Percentiles rank a stretch among this genome's conserved stretches.
Conservation (phyloP, 116 monocot species). For the Iris pallida region DNA sequence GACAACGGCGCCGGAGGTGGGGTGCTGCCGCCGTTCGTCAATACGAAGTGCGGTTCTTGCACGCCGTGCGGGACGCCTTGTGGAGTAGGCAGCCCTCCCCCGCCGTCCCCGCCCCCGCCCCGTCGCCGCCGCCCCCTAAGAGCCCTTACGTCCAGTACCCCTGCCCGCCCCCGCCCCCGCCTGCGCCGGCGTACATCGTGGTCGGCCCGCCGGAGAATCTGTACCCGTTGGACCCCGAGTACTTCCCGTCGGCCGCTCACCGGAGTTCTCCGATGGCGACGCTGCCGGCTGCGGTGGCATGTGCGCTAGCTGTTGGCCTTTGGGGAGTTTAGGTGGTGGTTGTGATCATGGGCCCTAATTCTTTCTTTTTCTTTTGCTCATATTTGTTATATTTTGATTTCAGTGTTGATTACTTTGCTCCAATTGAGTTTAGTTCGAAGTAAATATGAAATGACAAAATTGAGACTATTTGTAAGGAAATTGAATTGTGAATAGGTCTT, state of each 20-base stretch:
- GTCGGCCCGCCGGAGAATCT: background rate
- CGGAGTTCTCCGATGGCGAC: background rate
- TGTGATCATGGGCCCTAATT: no score
- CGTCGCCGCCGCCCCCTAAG: background rate
- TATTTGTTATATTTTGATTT: no score
- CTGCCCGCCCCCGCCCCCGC: background rate
- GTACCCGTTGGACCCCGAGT: conserved; percentile 1
- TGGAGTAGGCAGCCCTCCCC: background rate
- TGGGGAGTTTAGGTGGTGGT: no score
- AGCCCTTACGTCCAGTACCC: background rate
- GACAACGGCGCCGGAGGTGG: no score
- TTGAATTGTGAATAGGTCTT: no score
- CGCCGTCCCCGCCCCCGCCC: background rate
- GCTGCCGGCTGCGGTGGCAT: background rate
- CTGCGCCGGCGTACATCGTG: background rate
- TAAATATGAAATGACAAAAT: no score
- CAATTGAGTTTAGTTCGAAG: no score
- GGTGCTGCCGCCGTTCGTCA: background rate
- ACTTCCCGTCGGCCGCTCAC: background rate
- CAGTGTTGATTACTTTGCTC: no score
- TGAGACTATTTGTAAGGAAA: no score
- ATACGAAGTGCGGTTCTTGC: background rate
- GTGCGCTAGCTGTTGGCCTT: no score
- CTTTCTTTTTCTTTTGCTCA: no score
- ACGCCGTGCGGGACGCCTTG: background rate